phyloP scores from a whole-genome alignment of 176 grass and related monocot species.

The Rhipidocladum racemiflorum region DNA sequence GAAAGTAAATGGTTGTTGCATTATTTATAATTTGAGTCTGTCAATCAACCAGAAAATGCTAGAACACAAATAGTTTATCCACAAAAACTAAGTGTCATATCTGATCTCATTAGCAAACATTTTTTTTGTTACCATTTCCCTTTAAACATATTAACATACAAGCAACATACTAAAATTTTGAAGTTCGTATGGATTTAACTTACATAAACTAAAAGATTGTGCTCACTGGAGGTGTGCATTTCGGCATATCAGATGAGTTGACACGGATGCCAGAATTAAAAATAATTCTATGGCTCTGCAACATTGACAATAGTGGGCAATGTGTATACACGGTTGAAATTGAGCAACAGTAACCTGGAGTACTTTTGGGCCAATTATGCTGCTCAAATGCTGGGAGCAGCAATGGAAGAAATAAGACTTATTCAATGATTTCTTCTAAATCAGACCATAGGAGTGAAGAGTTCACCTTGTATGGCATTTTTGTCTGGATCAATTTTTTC shows the following conservation, averaged over 20 bases:
- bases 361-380: not conserved
- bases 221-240: not conserved
- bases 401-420: not conserved
- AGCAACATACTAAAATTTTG: not conserved
- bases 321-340: not conserved
- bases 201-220: not conserved
- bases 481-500: conserved; percentile 76
- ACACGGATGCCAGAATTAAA: not conserved
- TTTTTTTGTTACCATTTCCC: not conserved
- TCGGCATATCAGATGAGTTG: not conserved
- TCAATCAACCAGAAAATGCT: conserved; percentile 1
- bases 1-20: not conserved
- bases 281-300: not conserved
- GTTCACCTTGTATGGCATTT: conserved; percentile 51
- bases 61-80: not conserved
- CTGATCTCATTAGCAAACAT: not conserved
- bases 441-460: not conserved
- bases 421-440: not conserved
- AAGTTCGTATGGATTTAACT: not conserved
- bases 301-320: not conserved
- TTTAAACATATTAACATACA: not conserved
- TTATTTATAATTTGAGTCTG: not conserved
- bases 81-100: not conserved
- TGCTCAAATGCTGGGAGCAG: not conserved
- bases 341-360: too few relatives aligned